Percentiles rank a stretch among this genome's conserved stretches.
Conservation (phyloP, 495 filamentous ascomycete species). For the Diplogelasinospora grovesii region DNA sequence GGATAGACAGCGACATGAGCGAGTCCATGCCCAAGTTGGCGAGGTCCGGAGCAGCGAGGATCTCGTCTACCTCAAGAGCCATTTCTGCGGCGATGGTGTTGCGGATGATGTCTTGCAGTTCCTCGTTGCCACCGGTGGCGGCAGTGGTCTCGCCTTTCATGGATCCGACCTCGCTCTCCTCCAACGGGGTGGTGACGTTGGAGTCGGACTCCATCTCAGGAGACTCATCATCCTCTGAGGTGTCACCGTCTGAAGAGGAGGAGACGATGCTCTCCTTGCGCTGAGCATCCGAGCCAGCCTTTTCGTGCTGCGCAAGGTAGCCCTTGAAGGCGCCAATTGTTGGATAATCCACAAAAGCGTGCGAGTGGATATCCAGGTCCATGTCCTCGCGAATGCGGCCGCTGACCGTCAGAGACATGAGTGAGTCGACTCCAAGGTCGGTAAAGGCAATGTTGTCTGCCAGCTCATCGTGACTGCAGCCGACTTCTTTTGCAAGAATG, state of each 20-base stretch:
- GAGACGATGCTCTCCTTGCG: constrained; percentile 22
- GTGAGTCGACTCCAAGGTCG: constrained; percentile 55
- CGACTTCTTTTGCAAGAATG: constrained; percentile 62
- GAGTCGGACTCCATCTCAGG: constrained; percentile 40
- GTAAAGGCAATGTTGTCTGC: constrained; percentile 46
- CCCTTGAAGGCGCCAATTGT: constrained; percentile 57
- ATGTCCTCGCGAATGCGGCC: constrained; percentile 51
- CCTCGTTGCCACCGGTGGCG: constrained; percentile 21
- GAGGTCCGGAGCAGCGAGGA: constrained; percentile 46
- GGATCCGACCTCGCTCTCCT: constrained; percentile 38
- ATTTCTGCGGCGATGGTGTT: constrained; percentile 62
- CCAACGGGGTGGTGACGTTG: constrained; percentile 40
- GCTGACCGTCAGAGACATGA: constrained; percentile 50
- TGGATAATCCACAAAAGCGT: constrained; percentile 44
- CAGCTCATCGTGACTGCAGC: constrained; percentile 56
- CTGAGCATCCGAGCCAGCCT: constrained; percentile 20
- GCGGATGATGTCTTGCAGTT: constrained; percentile 48
- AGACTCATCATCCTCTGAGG: constrained; percentile 34
- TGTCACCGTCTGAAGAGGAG: constrained; percentile 22
- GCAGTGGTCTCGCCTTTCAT: constrained; percentile 28
- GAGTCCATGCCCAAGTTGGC: constrained; percentile 55
- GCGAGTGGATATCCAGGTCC: constrained; percentile 48
- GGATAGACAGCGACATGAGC: constrained; percentile 51
- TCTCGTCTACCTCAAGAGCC: constrained; percentile 57
- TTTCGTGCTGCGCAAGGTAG: constrained; percentile 46